Evolutionary conservation across 2,329 filamentous ascomycete genomes (phyloP).

Genomic region (Penicillium glabrum): DNA sequence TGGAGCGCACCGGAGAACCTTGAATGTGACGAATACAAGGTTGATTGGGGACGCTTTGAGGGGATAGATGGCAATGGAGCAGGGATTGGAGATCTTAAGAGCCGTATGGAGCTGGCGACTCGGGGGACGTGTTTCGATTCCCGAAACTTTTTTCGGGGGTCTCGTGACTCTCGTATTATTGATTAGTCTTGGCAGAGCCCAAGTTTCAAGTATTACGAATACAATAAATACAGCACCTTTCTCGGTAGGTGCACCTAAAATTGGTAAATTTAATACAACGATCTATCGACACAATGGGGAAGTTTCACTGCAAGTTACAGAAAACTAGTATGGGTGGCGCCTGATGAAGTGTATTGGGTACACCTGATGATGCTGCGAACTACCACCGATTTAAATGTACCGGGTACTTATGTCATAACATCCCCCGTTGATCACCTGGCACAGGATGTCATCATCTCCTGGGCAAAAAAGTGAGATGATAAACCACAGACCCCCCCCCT

Average conservation of each 20-base stretch:
- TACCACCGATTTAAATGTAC: not conserved
- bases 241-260: not conserved
- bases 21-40: not conserved
- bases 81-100: conserved; percentile 5
- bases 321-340: not conserved
- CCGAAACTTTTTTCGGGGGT: conserved; percentile 24
- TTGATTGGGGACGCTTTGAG: not conserved
- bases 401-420: conserved; percentile 5
- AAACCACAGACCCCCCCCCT: not conserved
- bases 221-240: not conserved
- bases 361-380: not conserved
- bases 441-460: conserved; percentile 21
- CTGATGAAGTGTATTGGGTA: not conserved
- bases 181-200: not conserved
- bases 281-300: not conserved
- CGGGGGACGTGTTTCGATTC: conserved; percentile 5
- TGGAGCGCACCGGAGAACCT: not conserved
- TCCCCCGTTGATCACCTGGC: conserved; percentile 21
- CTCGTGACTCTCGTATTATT: conserved; percentile 20
- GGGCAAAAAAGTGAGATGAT: conserved; percentile 9
- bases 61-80: not conserved
- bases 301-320: not conserved
- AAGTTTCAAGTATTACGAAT: not conserved
- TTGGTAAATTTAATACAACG: not conserved
- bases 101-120: not conserved